These are phyloP conservation scores for Nicotiana otophora DNA, from an alignment of 257 asterid genomes.

Conservation along the genomic window DNA sequence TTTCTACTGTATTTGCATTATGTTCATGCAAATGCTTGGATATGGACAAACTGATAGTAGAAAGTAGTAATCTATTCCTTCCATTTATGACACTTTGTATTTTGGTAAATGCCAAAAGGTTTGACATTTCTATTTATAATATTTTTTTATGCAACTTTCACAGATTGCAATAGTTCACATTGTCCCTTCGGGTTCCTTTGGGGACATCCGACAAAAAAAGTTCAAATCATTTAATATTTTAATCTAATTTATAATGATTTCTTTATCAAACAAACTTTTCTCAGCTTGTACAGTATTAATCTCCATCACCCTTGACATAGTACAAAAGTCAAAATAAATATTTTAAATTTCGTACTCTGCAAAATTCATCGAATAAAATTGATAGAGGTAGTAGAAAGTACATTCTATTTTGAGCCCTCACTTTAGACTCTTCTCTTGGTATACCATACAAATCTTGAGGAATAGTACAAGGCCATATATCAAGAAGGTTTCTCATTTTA, in stretches of 20 bases:
- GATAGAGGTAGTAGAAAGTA: background rate
- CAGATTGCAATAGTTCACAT: background rate
- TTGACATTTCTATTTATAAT: background rate
- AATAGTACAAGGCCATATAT: background rate
- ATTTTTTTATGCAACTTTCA: background rate
- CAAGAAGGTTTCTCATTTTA: too few species aligned
- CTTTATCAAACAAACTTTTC: background rate
- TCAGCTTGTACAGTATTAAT: background rate
- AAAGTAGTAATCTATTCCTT: background rate
- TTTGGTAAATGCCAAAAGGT: background rate
- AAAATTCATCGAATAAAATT: background rate
- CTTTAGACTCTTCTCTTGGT: background rate
- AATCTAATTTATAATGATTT: background rate
- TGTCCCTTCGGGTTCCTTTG: background rate
- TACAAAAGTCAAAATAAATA: background rate
- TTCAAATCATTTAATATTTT: constrained; percentile 4
- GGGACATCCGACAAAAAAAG: background rate
- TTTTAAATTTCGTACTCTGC: background rate
- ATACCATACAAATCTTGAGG: background rate
- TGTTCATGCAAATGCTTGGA: background rate
- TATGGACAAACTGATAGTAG: background rate
- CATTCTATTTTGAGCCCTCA: background rate
- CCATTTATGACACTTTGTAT: background rate
- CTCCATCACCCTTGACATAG: background rate
- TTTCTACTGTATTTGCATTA: background rate